Evolutionary conservation across 257 asterid genomes (phyloP), one percentile per base, ranked within the genome.

Genomic region (Solanum stenotomum): DNA sequence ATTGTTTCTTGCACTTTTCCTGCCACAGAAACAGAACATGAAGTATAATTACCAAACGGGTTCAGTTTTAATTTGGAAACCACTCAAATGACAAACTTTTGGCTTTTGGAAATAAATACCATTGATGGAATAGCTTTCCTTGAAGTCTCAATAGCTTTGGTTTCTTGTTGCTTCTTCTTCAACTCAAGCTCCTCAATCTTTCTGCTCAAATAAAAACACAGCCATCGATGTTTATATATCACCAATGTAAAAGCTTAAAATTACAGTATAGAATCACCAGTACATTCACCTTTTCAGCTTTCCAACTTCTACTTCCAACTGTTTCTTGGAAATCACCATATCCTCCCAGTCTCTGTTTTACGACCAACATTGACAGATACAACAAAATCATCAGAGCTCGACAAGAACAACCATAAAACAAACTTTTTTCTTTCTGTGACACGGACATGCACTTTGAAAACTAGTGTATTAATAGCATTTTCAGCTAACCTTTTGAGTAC

Each of bases 1-100:
- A 71, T 87, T 94, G 96, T 87, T 94, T 95, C 93, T 94, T 93
- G 93, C 91, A 90, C 91, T 84, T 95, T 25, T 88, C 97, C 98
- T 96, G 95, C 89, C 85, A 88, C 89, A 61, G 38, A 78, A 87
- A 88, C 52, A 25, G 79, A 91, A 37, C 34, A 89, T 49, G n/a
- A 63, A 84, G 72, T 25, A 49, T 71, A 89, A 76, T 87, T 78
- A 63, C 56, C 88, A 74, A 12, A 27, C 27, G 9, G 25, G 25
- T 77, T 78, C 29, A 8, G 67, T 59, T 8, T 59, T 16, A 81
- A 46, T 79, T 27, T 49, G 44, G 93, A 85, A 40, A 61, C 90
- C 89, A 91, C 83, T 74, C 94, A 89, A 88, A 85, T 88, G 49
- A 90, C 92, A 77, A 92, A 91, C 86, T 79, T 75, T 16, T 29